Percentiles rank a stretch among this genome's conserved stretches.
phyloP scores from a whole-genome alignment of 371 early-diverging fungal species.

The Mucor saturninus region DNA sequence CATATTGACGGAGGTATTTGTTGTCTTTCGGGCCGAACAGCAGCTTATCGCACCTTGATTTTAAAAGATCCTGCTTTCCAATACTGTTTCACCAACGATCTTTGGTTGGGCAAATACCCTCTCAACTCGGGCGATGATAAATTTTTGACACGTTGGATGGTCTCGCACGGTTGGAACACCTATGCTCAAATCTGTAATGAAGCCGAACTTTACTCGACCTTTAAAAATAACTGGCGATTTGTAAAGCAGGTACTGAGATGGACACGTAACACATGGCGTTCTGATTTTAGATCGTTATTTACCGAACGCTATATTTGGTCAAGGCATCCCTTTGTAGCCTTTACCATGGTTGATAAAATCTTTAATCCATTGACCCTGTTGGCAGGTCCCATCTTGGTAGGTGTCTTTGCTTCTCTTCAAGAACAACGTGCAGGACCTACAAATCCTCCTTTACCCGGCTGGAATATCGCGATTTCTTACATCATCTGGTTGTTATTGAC shows the following conservation, averaged over 20 bases:
- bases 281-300: conserved; percentile 70
- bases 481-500: conserved; percentile 70
- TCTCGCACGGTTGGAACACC: conserved; percentile 73
- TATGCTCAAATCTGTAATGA: conserved; percentile 77
- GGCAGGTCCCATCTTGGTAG: conserved; percentile 71
- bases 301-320: conserved; percentile 68
- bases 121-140: conserved; percentile 82
- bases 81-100: conserved; percentile 72
- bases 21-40: conserved; percentile 81
- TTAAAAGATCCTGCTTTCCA: conserved; percentile 77
- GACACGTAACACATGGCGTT: conserved; percentile 83
- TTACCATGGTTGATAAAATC: conserved; percentile 79
- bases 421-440: conserved; percentile 35
- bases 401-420: conserved; percentile 39
- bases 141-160: conserved; percentile 80
- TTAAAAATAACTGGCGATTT: conserved; percentile 83
- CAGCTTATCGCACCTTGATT: conserved; percentile 75
- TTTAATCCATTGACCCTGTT: conserved; percentile 76
- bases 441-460: conserved; percentile 45
- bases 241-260: conserved; percentile 73
- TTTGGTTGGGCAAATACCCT: conserved; percentile 73
- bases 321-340: conserved; percentile 75
- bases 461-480: conserved; percentile 69
- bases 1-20: conserved; percentile 82
- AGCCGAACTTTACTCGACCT: conserved; percentile 73